These are phyloP conservation scores for Yamadazyma olivae DNA, from an alignment of 805 yeast genomes.

Conservation along the genomic window DNA sequence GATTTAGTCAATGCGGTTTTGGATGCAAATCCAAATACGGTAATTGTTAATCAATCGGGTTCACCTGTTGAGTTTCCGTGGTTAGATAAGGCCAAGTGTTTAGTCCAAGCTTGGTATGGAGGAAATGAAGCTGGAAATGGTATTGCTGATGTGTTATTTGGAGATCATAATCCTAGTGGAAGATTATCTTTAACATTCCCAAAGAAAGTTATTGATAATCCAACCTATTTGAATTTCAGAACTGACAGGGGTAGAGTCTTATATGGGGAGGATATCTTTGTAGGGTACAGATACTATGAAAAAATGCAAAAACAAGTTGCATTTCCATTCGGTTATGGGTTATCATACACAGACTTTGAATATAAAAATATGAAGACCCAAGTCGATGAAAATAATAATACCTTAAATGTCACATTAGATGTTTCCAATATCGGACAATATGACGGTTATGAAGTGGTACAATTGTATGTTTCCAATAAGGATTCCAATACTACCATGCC, in stretches of 20 bases:
- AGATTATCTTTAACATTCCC: conserved; percentile 18
- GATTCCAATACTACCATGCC: conserved; percentile 20
- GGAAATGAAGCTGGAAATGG: conserved; percentile 59
- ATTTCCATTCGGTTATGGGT: conserved; percentile 31
- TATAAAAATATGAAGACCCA: conserved; percentile 13
- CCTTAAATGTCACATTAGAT: conserved; percentile 14
- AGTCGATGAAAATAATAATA: conserved; percentile 14
- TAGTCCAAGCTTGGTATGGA: conserved; percentile 35
- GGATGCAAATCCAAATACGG: conserved; percentile 25
- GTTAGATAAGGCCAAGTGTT: conserved; percentile 19
- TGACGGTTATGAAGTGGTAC: conserved; percentile 29
- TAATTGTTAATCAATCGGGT: conserved; percentile 30
- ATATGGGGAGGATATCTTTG: conserved; percentile 30
- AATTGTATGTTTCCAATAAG: conserved; percentile 21
- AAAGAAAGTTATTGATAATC: conserved; percentile 20
- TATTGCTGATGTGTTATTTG: conserved; percentile 30
- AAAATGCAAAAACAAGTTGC: conserved; percentile 22
- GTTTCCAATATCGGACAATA: conserved; percentile 22
- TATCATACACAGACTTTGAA: conserved; percentile 25
- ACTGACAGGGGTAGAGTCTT: conserved; percentile 30
- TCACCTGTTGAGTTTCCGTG: conserved; percentile 27
- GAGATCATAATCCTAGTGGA: conserved; percentile 30
- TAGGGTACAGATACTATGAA: conserved; percentile 32
- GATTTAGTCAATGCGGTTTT: conserved; percentile 21
- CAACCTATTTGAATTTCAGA: conserved; percentile 27